Percentiles rank a stretch among this genome's conserved stretches.
These are phyloP conservation scores for Oxytropis ochrocephala DNA, from an alignment of 306 rosid species.

Conservation along the genomic window DNA sequence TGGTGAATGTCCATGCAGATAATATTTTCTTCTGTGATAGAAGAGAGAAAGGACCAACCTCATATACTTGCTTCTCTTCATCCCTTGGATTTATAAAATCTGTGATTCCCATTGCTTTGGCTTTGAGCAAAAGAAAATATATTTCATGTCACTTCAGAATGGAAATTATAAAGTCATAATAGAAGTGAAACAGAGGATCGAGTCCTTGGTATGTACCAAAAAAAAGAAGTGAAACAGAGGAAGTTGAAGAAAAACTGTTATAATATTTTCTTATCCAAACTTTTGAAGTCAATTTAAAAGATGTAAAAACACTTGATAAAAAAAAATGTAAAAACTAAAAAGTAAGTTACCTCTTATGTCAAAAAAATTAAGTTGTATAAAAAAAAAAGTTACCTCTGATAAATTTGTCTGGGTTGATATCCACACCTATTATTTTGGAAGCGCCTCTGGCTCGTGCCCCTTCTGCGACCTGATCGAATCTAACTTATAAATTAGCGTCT, in stretches of 20 bases:
- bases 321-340: too few relatives aligned
- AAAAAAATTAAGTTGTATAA: too few relatives aligned
- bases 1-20: background rate
- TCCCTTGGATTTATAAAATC: conserved; percentile 61
- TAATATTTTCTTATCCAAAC: background rate
- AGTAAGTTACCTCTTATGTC: too few relatives aligned
- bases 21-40: background rate
- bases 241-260: background rate
- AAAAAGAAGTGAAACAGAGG: background rate
- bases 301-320: too few relatives aligned
- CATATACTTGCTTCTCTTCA: conserved; percentile 44
- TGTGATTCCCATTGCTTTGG: conserved; percentile 56
- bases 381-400: conserved; percentile 34
- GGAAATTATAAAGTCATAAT: background rate
- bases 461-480: conserved; percentile 56
- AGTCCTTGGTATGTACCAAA: too few relatives aligned
- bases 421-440: conserved; percentile 73
- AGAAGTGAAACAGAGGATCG: background rate
- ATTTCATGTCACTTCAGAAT: background rate
- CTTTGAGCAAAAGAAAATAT: conserved; percentile 21
- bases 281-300: background rate
- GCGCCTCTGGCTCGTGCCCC: conserved; percentile 81
- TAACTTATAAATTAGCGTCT: background rate
- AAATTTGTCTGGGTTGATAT: conserved; percentile 59
- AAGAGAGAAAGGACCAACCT: conserved; percentile 36